These are phyloP conservation scores for Eucalyptus virginea DNA, from an alignment of 345 rosid species.

Conservation along the genomic window DNA sequence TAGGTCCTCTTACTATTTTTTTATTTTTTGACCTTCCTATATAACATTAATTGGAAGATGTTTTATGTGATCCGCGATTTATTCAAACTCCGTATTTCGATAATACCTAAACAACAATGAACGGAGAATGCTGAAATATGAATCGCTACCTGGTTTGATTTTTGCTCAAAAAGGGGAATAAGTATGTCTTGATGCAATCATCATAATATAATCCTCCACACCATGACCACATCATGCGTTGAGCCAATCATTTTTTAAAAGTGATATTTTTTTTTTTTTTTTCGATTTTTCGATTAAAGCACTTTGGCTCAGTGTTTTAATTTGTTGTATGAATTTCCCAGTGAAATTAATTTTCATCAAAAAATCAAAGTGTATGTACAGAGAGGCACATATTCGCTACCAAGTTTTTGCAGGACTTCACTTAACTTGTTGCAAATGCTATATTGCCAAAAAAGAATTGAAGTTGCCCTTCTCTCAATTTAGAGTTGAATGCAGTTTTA, in stretches of 20 bases:
- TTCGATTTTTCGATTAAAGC: not conserved
- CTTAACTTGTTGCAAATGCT: not conserved
- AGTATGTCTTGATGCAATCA: not conserved
- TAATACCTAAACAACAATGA: not conserved
- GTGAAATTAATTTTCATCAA: not conserved
- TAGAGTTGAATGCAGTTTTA: not conserved
- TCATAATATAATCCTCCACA: not conserved
- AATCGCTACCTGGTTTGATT: not conserved
- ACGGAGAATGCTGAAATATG: not conserved
- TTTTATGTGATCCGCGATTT: not conserved
- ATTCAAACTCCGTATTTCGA: not conserved
- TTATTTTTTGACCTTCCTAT: not conserved
- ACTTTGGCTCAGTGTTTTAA: not conserved
- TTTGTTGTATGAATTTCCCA: not conserved
- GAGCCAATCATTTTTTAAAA: not conserved
- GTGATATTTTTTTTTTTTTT: not conserved
- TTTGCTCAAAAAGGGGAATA: not conserved
- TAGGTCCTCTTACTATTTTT: not conserved
- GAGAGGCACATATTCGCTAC: not conserved
- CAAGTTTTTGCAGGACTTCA: not conserved
- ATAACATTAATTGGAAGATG: not conserved
- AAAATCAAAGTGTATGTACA: not conserved
- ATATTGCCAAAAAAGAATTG: not conserved
- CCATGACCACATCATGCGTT: not conserved
- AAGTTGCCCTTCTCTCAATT: not conserved